phyloP scores from a whole-genome alignment of 1,139 yeast genomes.

The Magnusiomyces clavatus region DNA sequence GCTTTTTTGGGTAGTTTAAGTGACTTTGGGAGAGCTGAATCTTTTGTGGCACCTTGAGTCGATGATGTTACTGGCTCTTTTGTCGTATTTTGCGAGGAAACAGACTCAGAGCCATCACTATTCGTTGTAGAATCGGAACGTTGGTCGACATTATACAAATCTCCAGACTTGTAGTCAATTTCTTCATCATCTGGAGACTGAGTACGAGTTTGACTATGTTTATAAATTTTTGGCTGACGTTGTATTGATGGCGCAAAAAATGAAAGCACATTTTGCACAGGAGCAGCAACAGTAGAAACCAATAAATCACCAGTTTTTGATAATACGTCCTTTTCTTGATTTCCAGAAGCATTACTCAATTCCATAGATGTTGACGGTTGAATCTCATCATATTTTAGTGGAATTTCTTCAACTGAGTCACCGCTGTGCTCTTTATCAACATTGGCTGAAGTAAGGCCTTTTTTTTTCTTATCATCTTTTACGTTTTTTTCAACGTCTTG shows the following conservation, averaged over 20 bases:
- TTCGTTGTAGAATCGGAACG: no score
- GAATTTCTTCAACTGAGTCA: constrained; percentile 14
- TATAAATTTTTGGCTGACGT: constrained; percentile 26
- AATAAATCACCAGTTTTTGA: constrained; percentile 1
- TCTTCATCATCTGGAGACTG: constrained; percentile 19
- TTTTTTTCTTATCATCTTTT: constrained; percentile 9
- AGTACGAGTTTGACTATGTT: constrained; percentile 28
- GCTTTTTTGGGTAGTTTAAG: constrained; percentile 50
- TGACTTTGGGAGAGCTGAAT: neutral
- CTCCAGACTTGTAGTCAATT: constrained; percentile 17
- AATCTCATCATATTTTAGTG: neutral
- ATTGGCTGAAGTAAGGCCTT: constrained; percentile 24
- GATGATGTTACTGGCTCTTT: neutral
- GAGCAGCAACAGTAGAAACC: constrained; percentile 8
- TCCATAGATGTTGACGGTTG: constrained; percentile 2
- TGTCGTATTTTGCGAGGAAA: neutral
- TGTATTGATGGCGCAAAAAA: constrained; percentile 30
- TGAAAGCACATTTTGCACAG: constrained; percentile 23
- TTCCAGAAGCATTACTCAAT: constrained; percentile 3
- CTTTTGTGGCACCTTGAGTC: neutral
- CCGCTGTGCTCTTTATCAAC: constrained; percentile 14
- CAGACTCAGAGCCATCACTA: no score
- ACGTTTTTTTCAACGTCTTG: constrained; percentile 7
- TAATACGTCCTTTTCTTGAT: constrained; percentile 3
- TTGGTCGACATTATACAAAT: constrained; percentile 6